Evolutionary conservation across 148 eudicot genomes (phyloP).

Genomic region (Amaranthus hypochondriacus): DNA sequence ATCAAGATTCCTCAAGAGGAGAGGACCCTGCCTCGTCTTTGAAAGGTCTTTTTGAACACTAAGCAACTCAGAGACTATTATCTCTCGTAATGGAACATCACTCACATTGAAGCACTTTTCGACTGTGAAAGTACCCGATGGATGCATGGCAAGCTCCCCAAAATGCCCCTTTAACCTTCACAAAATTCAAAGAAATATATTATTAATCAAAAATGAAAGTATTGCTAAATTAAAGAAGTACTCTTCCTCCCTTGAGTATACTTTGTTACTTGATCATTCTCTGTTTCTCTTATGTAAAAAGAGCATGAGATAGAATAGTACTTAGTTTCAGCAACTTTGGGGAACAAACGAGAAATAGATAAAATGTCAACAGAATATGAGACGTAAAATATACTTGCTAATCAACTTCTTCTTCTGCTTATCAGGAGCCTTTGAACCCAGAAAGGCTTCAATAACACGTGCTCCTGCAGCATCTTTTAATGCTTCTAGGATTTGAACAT

Average conservation of each 20-base stretch:
- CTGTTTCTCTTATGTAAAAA: neutral
- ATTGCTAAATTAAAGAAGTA: neutral
- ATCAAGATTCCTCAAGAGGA: constrained; percentile 77
- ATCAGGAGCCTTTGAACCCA: constrained; percentile 59
- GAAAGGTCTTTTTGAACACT: constrained; percentile 70
- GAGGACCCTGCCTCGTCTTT: constrained; percentile 78
- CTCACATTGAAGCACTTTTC: constrained; percentile 75
- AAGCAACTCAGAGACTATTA: constrained; percentile 66
- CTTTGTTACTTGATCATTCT: neutral
- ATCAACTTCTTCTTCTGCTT: constrained; percentile 76
- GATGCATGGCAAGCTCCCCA: constrained; percentile 73
- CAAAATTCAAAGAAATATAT: constrained; percentile 6
- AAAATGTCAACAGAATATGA: constrained; percentile 1
- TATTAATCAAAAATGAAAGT: neutral
- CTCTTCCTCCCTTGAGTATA: neutral
- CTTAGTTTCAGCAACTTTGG: neutral
- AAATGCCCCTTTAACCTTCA: constrained; percentile 85
- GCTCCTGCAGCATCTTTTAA: constrained; percentile 80
- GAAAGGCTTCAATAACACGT: constrained; percentile 86
- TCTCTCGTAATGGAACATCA: constrained; percentile 57
- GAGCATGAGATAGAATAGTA: neutral
- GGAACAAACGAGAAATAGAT: neutral
- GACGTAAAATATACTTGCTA: constrained; percentile 47
- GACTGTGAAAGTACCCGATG: constrained; percentile 78
- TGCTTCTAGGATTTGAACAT: constrained; percentile 47